These are phyloP conservation scores for Didymella pinodella DNA, from an alignment of 2,329 filamentous ascomycete genomes.

Conservation along the genomic window DNA sequence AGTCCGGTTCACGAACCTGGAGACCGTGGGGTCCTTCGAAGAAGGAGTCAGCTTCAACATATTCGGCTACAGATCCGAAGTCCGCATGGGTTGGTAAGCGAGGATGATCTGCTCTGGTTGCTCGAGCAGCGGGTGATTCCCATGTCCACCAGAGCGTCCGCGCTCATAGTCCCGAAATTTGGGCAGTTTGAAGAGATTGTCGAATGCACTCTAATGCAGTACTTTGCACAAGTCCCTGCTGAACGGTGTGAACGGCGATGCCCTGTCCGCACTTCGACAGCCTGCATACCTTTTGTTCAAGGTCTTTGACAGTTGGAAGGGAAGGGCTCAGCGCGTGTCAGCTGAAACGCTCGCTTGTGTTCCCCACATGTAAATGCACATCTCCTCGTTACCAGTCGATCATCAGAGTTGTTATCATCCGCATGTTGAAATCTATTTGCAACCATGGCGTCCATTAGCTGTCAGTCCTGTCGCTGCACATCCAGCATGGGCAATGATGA, in stretches of 20 bases:
- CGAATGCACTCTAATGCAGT: background rate
- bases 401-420: background rate
- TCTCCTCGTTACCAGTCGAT: conserved; percentile 8
- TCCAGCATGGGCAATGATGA: background rate
- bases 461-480: background rate
- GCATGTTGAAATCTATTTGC: background rate
- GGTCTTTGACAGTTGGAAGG: conserved; percentile 7
- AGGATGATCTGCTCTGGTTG: background rate
- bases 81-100: background rate
- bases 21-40: background rate
- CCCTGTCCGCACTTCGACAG: conserved; percentile 2
- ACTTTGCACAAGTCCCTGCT: background rate
- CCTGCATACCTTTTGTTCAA: conserved; percentile 7
- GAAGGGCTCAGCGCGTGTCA: conserved; percentile 16
- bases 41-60: background rate
- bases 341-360: conserved; percentile 18
- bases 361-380: conserved; percentile 13
- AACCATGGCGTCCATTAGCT: background rate
- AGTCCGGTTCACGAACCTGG: conserved; percentile 3
- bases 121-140: background rate
- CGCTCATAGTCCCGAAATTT: background rate
- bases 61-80: background rate
- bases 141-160: background rate
- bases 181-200: background rate
- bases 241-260: conserved; percentile 2